Evolutionary conservation across 2,329 filamentous ascomycete genomes (phyloP), one percentile per base, ranked within the genome.

Genomic region (Talaromyces marneffei): DNA sequence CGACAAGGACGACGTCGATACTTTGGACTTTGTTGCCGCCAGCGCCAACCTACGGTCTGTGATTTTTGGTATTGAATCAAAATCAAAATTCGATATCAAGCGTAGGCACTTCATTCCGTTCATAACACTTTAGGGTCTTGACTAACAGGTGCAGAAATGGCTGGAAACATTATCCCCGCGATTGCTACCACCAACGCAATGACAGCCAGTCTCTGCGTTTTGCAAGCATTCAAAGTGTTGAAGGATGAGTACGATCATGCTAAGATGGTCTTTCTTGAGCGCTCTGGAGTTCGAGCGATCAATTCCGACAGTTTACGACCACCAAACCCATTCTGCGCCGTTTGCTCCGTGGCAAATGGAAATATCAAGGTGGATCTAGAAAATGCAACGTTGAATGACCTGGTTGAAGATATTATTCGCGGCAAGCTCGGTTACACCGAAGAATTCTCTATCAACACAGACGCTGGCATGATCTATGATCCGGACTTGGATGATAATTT

Each of bases 181-280:
- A 99, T 99, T 71, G 94, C 94, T 4, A 99, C 94, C 0, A 97
- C 94, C 0, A 99, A 99, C 74, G 94, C 94, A 16, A 96, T 97
- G 74, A 93, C 94, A 1, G 94, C 94, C 16, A 89, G 91, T 12
- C 83, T 99, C 9, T 97, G 92, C 71, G 92, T 97, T 6, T 79
- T 99, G 27, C 89, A 97, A 74, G 88, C 92, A 0, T 94, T 95
- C 80, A 97, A 97, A 74, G 88, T 97, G 25, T 78, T 99, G 62
- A 87, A 82, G 70, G 84, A 86, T 20, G 85, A 92, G 54, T 88
- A 87, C 62, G 77, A 81, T 35, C 84, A 86, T 67, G 87, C 88
- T 0, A 63, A 63, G 57, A 63, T 87, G 85, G 82, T 96, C 12
- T 97, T 96, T 74, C 80, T 97, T 53, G 90, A 90, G 60, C 86